These are phyloP conservation scores for Gossypium longicalyx DNA, from an alignment of 345 rosid genomes.

Conservation along the genomic window DNA sequence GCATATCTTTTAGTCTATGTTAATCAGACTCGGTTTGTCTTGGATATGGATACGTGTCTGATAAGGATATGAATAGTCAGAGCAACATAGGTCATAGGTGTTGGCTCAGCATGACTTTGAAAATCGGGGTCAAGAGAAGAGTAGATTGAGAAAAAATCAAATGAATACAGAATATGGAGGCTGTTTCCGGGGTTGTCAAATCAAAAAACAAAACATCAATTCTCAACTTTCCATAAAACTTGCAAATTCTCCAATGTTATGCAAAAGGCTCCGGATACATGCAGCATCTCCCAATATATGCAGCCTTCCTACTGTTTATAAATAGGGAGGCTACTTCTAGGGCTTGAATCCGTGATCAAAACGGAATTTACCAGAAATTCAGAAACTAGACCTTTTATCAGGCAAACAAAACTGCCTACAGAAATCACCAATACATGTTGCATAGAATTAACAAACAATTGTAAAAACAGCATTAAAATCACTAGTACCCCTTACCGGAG, in stretches of 20 bases:
- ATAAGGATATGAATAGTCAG: not conserved
- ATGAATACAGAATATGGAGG: not conserved
- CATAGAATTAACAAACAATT: too few species aligned
- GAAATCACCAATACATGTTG: too few species aligned
- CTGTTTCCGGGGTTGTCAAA: not conserved
- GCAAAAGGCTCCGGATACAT: not conserved
- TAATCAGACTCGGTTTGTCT: not conserved
- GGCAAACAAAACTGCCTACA: too few species aligned
- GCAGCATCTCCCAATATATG: not conserved
- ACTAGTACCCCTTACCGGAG: too few species aligned
- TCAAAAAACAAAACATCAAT: not conserved
- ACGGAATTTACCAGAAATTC: not conserved
- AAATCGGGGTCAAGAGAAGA: not conserved
- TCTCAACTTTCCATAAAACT: not conserved
- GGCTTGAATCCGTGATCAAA: not conserved
- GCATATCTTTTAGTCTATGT: not conserved
- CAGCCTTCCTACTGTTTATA: not conserved
- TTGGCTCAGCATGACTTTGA: not conserved
- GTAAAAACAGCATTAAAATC: too few species aligned
- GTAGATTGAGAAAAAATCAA: slow-evolving; percentile 1
- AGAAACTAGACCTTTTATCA: too few species aligned
- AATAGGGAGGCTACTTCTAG: not conserved
- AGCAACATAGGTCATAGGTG: not conserved
- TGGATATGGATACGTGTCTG: not conserved
- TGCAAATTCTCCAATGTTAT: not conserved